Evolutionary conservation across 202 grass and related monocot genomes (phyloP), one percentile per base, ranked within the genome.

Genomic region (Schoenoplectus tabernaemontani): DNA sequence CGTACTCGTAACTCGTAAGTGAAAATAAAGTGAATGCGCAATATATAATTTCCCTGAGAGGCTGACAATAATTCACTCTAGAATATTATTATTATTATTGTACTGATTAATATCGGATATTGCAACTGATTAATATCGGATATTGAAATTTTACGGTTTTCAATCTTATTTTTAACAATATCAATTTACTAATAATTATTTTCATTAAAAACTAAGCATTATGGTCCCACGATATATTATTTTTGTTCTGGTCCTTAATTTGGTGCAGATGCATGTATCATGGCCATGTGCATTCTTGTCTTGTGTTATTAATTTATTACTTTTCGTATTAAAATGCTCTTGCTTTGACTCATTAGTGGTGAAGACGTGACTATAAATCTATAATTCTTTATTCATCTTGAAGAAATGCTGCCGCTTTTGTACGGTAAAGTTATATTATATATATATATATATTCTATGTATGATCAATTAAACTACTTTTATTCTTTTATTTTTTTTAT

Each of bases 261-360:
- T 16, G 43, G 13, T 50, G 38, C 41, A 72, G 44, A 9, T 74
- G 46, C 46, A 74, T 7, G 3, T 36, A 33, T 15, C 23, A 73
- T 73, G 20, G 46, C 24, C 70, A 75, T 75, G 70, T 75, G 70
- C 32, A 36, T 34, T 75, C 46, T 54, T 36, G 46, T 75, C 16
- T 53, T 54, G 70, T 75, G 47, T 15, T 26, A 30, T 2, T 54
- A 72, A 0, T 33, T 20, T 34, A 36, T 75, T 54, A 54, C 19
- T 53, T 17, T 54, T 16, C 19, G 2, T 32, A 28, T 53, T 54
- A n/a, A 54, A 32, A 9, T 33, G 19, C 0, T 5, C 15, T 33
- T 54, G 46, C 2, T 36, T 71, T 75, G 24, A 9, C 30, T 33
- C 13, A 11, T 54, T 54, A 54, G 28, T 75, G 32, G 43, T 15